These are phyloP conservation scores for Malassezia arunalokei DNA, from an alignment of 1,284 basidiomycete species.

Conservation along the genomic window DNA sequence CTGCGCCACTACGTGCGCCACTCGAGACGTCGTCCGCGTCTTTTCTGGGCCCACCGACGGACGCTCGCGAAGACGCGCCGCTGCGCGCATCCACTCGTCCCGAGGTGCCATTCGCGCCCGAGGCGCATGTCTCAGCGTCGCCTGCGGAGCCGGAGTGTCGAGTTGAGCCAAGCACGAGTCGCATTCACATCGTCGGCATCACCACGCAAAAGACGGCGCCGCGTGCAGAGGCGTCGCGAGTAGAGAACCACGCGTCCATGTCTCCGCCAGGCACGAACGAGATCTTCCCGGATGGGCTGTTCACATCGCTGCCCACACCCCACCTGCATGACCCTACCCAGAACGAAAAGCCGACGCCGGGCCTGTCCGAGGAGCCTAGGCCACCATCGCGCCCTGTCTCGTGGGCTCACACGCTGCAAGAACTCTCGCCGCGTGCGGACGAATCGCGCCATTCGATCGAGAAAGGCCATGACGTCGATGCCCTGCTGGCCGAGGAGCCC, in stretches of 20 bases:
- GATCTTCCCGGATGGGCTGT: background rate
- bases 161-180: background rate
- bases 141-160: background rate
- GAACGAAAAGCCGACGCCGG: background rate
- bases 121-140: background rate
- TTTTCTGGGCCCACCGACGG: background rate
- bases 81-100: background rate
- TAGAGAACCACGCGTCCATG: background rate
- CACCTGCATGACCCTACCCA: background rate
- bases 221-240: background rate
- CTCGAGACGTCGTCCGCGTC: background rate
- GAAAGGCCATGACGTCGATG: slow-evolving; percentile 1
- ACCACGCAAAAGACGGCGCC: background rate
- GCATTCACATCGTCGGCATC: background rate
- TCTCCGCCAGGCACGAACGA: background rate
- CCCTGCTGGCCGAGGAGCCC: background rate
- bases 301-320: background rate
- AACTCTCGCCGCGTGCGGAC: background rate
- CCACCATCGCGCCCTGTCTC: too few species aligned
- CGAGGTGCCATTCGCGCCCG: background rate
- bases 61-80: background rate
- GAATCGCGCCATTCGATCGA: background rate
- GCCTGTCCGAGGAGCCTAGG: too few species aligned
- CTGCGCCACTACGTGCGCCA: background rate
- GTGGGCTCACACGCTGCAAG: background rate